Evolutionary conservation across 2,329 filamentous ascomycete species (phyloP).

Genomic region (Ascomycota sp.): DNA sequence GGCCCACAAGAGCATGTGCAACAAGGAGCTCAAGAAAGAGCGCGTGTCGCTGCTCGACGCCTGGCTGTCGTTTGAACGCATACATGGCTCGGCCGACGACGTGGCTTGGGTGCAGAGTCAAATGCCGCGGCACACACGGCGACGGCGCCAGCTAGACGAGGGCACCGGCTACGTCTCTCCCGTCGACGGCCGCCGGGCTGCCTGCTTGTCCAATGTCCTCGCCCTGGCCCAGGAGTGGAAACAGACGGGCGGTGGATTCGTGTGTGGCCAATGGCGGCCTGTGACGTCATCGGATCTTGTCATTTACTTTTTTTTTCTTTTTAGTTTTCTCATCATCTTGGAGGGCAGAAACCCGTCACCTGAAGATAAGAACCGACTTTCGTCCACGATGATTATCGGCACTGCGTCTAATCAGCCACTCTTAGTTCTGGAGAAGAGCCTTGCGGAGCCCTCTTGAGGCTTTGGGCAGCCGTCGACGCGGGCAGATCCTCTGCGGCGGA

Average conservation of each 20-base stretch:
- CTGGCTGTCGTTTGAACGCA: conserved; percentile 82
- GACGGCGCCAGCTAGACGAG: conserved; percentile 76
- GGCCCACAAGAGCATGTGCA: conserved; percentile 71
- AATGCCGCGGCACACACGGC: conserved; percentile 88
- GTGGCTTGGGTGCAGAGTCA: conserved; percentile 71
- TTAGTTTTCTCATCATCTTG: too few relatives aligned
- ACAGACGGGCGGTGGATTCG: conserved; percentile 28
- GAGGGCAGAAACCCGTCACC: too few relatives aligned
- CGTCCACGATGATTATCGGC: too few relatives aligned
- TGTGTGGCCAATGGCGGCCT: too few relatives aligned
- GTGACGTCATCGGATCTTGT: too few relatives aligned
- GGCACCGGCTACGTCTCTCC: conserved; percentile 94
- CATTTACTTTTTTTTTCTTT: too few relatives aligned
- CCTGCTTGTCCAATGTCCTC: conserved; percentile 65
- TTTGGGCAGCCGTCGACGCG: conserved; percentile 2
- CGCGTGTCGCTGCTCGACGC: conserved; percentile 74
- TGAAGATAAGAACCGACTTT: too few relatives aligned
- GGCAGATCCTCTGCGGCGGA: conserved; percentile 7
- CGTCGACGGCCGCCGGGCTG: conserved; percentile 72
- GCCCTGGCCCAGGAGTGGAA: conserved; percentile 82
- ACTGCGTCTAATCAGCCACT: too few relatives aligned
- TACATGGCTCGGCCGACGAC: conserved; percentile 56
- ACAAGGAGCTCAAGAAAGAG: conserved; percentile 81
- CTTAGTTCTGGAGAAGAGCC: too few relatives aligned
- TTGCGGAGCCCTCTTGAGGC: too few relatives aligned